Evolutionary conservation across 129 eudicot species (phyloP), one percentile per base, ranked within the genome.

Genomic region (Lonicera japonica): DNA sequence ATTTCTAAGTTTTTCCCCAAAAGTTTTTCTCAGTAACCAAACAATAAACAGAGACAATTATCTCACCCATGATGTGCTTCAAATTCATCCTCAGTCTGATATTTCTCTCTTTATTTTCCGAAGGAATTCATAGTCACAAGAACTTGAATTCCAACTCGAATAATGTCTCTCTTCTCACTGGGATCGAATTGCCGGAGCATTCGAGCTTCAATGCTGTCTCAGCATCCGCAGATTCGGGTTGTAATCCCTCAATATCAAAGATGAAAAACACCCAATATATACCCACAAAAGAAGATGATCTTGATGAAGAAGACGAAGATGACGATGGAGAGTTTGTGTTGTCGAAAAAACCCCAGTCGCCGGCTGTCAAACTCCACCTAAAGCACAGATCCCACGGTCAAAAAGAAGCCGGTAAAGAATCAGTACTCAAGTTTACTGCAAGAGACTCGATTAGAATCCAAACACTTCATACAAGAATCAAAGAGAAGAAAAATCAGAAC

Each of bases 361-460:
- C 64, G 21, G 5, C 79, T 8, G 92, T 94, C 45, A 80, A 83
- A 50, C 82, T 94, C 60, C 79, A 78, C 12, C 56, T 94, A 5
- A 87, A 77, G 69, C 89, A 73, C 69, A 59, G 83, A 38, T 68
- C 83, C 18, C 0, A 61, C 7, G 72, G 66, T 19, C 56, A 70
- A 47, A 23, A 73, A 57, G 40, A 41, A 11, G 46, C 70, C 41
- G 72, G 76, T 11, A 82, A 77, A 54, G 79, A 85, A 2, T 80
- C 83, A 0, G 68, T 92, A 8, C 36, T 66, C 25, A 73, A 75
- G 61, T 92, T 87, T 1, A 83, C 88, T 0, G 64, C 74, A 0
- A 82, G 75, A 21, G 99, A 94, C 36, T 13, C 73, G 3, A 64
- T 55, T n/a, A 47, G 99, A 71, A 88, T 94, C 25, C 92, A 88